Evolutionary conservation across 139 green algal genomes (phyloP), one percentile per base, ranked within the genome.

Genomic region (Chlorella sp.): DNA sequence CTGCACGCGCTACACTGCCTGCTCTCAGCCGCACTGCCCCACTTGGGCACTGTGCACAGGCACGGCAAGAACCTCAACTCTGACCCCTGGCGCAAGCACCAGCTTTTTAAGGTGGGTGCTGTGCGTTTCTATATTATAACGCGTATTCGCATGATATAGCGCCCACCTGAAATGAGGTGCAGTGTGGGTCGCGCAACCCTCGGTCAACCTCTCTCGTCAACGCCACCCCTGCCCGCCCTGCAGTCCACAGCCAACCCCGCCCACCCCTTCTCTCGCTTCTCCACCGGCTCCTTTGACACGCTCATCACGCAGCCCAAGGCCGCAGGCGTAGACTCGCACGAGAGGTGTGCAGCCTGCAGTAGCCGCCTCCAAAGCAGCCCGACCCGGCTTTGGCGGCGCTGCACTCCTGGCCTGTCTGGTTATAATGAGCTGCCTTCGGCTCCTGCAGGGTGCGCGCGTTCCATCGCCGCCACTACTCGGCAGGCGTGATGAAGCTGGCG

Each of bases 51-150:
- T 6, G 86, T 87, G 53, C 74, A 90, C 83, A 74, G 90, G 86
- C 91, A 98, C 73, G 81, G 82, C 77, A 98, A 98, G 84, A 98
- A 98, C 75, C 68, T 98, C 21, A 87, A 87, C 31, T 83, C 76
- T 2, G 93, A 98, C 71, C 66, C 74, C 12, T 98, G 93, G 92
- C 83, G 90, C 8, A 79, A 89, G 77, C 75, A 87, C 68, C 94
- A 98, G 89, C 89, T 98, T 68, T 88, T n/a, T n/a, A n/a, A n/a
- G n/a, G n/a, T n/a, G n/a, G n/a, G n/a, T n/a, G n/a, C n/a, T n/a
- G n/a, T n/a, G n/a, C n/a, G n/a, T n/a, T n/a, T n/a, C n/a, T n/a
- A n/a, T n/a, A n/a, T n/a, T n/a, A n/a, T n/a, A n/a, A n/a, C n/a
- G n/a, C n/a, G n/a, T n/a, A n/a, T n/a, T n/a, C n/a, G n/a, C n/a